A percentile compares a stretch with the other conserved stretches of the same genome.
Conservation (phyloP, 2,329 filamentous ascomycete species). For the Botrytis sinoallii region DNA sequence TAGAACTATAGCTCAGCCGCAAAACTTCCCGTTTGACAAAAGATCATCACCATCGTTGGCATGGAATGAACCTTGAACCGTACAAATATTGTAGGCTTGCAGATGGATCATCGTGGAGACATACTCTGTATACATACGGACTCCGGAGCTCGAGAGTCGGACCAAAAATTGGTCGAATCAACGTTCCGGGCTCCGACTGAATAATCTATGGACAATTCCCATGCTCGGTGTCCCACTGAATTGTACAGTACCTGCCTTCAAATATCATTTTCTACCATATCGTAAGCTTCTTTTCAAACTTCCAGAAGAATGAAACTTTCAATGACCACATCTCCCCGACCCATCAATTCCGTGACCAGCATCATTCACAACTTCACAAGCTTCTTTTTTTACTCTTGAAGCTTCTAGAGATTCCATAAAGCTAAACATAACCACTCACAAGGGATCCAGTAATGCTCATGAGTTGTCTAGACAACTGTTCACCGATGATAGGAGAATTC, state of each 20-base stretch:
- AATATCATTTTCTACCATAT: neutral
- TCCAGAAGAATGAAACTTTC: neutral
- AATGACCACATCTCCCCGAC: neutral
- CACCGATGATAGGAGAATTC: conserved; percentile 16
- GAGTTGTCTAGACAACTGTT: conserved; percentile 19
- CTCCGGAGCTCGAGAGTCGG: neutral
- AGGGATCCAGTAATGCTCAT: neutral
- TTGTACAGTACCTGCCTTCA: neutral
- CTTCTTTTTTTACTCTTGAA: neutral
- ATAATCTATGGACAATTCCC: neutral
- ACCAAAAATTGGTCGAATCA: neutral
- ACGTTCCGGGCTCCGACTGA: neutral
- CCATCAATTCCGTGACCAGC: neutral
- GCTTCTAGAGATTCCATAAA: neutral
- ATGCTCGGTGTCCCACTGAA: neutral
- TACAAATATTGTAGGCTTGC: neutral
- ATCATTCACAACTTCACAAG: neutral
- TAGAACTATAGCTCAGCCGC: neutral
- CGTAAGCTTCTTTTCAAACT: neutral
- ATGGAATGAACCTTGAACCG: neutral
- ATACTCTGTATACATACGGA: neutral
- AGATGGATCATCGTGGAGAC: neutral
- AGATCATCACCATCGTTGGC: neutral
- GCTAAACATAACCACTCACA: neutral
- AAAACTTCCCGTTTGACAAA: neutral